Conservation (phyloP, 2,329 filamentous ascomycete genomes). For the Curvularia verruculosa region DNA sequence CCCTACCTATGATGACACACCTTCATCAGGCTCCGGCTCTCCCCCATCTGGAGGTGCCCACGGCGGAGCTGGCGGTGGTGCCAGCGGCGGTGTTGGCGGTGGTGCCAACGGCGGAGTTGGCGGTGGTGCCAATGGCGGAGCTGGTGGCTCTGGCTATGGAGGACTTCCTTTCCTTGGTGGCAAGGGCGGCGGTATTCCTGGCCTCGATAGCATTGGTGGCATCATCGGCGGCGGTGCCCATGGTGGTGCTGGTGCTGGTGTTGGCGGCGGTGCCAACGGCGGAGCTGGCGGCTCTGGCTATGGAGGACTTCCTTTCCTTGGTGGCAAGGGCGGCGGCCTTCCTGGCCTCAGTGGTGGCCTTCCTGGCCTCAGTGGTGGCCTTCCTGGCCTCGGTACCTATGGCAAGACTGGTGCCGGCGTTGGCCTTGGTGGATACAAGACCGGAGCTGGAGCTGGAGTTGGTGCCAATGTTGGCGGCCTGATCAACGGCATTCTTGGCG, state of each 20-base stretch:
- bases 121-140: neutral
- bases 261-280: neutral
- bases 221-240: neutral
- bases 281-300: neutral
- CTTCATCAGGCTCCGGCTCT: neutral
- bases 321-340: neutral
- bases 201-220: neutral
- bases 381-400: neutral
- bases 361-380: neutral
- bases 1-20: constrained; percentile 2
- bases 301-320: too few species aligned
- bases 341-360: neutral
- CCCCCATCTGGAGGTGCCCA: neutral
- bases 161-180: neutral
- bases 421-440: neutral
- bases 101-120: constrained; percentile 1
- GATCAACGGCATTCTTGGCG: too few species aligned
- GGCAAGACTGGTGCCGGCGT: neutral
- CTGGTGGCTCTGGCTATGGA: neutral
- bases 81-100: neutral
- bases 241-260: constrained; percentile 3
- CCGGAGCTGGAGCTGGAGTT: too few species aligned
- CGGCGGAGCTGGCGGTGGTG: neutral
- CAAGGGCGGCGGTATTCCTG: neutral
- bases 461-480: constrained; percentile 1